Evolutionary conservation across 2,329 filamentous ascomycete species (phyloP), one percentile per base, ranked within the genome.

Genomic region (Kalmusia sp.): DNA sequence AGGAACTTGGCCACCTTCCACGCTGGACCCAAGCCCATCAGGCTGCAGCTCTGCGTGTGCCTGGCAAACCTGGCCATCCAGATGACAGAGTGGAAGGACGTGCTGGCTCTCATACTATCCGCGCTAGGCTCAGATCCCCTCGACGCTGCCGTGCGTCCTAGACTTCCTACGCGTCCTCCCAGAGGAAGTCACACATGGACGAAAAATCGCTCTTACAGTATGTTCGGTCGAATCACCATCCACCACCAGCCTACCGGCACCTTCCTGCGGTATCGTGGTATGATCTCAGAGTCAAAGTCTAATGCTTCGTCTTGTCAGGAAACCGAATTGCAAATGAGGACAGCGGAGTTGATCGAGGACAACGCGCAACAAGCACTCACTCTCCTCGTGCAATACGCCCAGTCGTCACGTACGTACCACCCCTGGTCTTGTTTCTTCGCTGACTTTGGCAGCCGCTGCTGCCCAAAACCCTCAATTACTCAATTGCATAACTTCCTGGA

Each of bases 131-230:
- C 84, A 72, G 89, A 90, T 69, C 85, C n/a, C 89, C 55, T 86
- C 88, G 70, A 92, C 89, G 73, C 87, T 95, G 67, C 87, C 92
- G 61, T 95, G 90, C 75, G 90, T 98, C 68, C 83, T 99, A 70
- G 95, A 99, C 76, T 99, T 99, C 76, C 83, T 99, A 62, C 92
- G 92, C 76, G 93, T 99, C 68, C 87, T 99, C 62, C 95, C 95
- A 51, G 95, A 99, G 82, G 95, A 99, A 84, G 95, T 99, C 72
- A 98, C 91, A 66, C 93, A 99, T 84, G 95, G 95, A 80, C 92
- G 95, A 79, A 99, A 98, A 82, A 97, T 99, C 84, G 96, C 92
- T 84, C 85, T 99, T 80, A 93, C 92, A 86, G 93, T 96, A 95
- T 82, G 92, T 93, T 84, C 87, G 89, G 81, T 82, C 75, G 74